phyloP scores from a whole-genome alignment of 805 yeast genomes.

The Clavispora santaluciae region DNA sequence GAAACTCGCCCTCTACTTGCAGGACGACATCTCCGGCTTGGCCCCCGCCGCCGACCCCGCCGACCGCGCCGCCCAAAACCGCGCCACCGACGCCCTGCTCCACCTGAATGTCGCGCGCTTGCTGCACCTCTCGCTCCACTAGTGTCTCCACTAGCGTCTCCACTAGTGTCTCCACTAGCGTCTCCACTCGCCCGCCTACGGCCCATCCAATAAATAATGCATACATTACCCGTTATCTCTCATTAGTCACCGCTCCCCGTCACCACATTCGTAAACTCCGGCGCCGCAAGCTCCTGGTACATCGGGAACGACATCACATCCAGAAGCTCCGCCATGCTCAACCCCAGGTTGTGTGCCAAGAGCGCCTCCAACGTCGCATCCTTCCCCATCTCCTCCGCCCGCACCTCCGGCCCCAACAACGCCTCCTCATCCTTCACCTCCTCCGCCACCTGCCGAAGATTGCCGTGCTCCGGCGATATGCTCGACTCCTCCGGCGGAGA shows the following conservation, averaged over 20 bases:
- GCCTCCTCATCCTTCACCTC: background rate
- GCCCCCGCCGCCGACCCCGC: background rate
- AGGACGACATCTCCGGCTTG: slow-evolving; percentile 43
- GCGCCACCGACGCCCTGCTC: background rate
- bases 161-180: background rate
- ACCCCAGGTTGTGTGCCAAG: background rate
- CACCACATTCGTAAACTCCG: slow-evolving; percentile 3
- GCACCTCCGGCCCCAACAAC: too few relatives aligned
- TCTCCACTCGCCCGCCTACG: too few relatives aligned
- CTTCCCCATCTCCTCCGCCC: background rate
- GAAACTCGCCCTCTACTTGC: slow-evolving; percentile 52
- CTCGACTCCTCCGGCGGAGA: background rate
- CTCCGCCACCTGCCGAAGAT: slow-evolving; percentile 12
- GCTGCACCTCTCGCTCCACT: background rate
- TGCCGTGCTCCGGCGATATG: slow-evolving; percentile 3
- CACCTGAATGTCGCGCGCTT: background rate
- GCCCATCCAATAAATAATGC: background rate
- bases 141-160: background rate
- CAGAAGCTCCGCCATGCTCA: slow-evolving; percentile 1
- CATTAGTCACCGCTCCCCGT: background rate
- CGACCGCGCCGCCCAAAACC: background rate
- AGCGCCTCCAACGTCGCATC: background rate
- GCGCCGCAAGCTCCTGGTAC: slow-evolving; percentile 12
- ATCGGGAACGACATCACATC: slow-evolving; percentile 8
- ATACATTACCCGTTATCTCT: background rate